A percentile compares a stretch with the other conserved stretches of the same genome.
phyloP scores from a whole-genome alignment of 352 stramenopile genomes.

The Stephanocyclus meneghinianus region DNA sequence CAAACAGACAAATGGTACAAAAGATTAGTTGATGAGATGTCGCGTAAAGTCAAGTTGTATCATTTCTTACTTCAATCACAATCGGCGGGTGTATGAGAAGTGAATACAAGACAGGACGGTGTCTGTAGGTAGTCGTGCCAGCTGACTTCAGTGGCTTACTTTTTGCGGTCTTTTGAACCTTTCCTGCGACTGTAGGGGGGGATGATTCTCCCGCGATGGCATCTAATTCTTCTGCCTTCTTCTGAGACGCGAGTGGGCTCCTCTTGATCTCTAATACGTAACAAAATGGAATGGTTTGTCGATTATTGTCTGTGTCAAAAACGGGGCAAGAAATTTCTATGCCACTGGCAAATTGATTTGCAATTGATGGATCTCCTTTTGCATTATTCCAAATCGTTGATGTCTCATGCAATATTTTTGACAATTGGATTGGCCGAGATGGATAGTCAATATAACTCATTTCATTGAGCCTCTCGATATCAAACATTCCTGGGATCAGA shows the following conservation, averaged over 20 bases:
- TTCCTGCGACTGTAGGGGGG: constrained; percentile 39
- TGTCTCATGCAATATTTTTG: constrained; percentile 81
- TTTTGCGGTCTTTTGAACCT: constrained; percentile 47
- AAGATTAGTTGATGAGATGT: not conserved
- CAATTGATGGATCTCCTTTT: constrained; percentile 55
- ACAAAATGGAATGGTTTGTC: constrained; percentile 72
- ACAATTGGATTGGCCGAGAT: constrained; percentile 76
- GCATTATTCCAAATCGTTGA: constrained; percentile 68
- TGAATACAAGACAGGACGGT: constrained; percentile 82
- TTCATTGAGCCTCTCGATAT: not conserved
- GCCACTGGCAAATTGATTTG: constrained; percentile 67
- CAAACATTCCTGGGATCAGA: not conserved
- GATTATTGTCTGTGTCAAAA: constrained; percentile 38
- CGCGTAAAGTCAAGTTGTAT: not conserved
- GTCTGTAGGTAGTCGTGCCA: constrained; percentile 44
- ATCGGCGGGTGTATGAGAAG: constrained; percentile 85
- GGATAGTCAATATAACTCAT: constrained; percentile 50
- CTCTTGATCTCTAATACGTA: constrained; percentile 83
- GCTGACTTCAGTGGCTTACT: constrained; percentile 40
- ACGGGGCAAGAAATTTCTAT: constrained; percentile 80
- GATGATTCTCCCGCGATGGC: constrained; percentile 16
- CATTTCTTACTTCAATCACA: constrained; percentile 72
- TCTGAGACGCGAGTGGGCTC: constrained; percentile 66
- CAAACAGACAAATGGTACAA: not conserved
- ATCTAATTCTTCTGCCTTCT: constrained; percentile 25